A percentile compares a stretch with the other conserved stretches of the same genome.
phyloP scores from a whole-genome alignment of 306 rosid species.

The Elaeagnus macrophylla region DNA sequence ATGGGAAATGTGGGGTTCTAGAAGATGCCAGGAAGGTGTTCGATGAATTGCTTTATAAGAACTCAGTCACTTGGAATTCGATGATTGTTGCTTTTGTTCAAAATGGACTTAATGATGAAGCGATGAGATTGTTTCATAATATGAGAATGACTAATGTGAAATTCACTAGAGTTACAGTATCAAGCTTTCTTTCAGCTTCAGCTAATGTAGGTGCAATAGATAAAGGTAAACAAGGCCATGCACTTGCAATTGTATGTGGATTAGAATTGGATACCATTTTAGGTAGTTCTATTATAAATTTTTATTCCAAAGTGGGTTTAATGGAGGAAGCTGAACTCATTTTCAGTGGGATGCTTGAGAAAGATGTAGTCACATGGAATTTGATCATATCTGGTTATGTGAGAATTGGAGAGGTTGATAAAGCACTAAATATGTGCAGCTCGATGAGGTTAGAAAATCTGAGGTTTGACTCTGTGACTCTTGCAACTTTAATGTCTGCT shows the following conservation, averaged over 20 bases:
- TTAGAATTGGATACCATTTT: conserved; percentile 42
- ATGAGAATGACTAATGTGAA: conserved; percentile 50
- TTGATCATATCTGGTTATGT: conserved; percentile 58
- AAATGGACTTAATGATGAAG: conserved; percentile 56
- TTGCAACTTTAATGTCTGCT: conserved; percentile 52
- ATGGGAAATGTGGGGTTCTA: conserved; percentile 68
- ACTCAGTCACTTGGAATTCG: conserved; percentile 68
- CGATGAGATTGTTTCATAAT: conserved; percentile 35
- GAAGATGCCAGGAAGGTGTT: conserved; percentile 63
- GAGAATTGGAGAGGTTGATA: conserved; percentile 43
- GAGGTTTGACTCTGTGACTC: conserved; percentile 62
- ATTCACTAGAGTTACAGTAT: conserved; percentile 50
- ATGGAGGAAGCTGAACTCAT: conserved; percentile 52
- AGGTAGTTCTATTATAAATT: conserved; percentile 69
- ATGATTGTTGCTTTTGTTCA: conserved; percentile 49
- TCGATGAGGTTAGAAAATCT: conserved; percentile 43
- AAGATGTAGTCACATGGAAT: conserved; percentile 78
- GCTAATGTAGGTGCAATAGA: conserved; percentile 41
- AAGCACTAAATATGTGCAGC: conserved; percentile 42
- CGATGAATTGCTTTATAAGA: conserved; percentile 43
- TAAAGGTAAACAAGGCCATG: conserved; percentile 81
- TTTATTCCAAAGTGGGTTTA: conserved; percentile 71
- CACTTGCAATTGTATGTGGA: conserved; percentile 43
- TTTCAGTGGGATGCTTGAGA: conserved; percentile 37
- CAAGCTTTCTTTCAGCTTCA: conserved; percentile 56